Evolutionary conservation across 1,284 basidiomycete genomes (phyloP), one percentile per base, ranked within the genome.

Genomic region (Apiotrichum gamsii): DNA sequence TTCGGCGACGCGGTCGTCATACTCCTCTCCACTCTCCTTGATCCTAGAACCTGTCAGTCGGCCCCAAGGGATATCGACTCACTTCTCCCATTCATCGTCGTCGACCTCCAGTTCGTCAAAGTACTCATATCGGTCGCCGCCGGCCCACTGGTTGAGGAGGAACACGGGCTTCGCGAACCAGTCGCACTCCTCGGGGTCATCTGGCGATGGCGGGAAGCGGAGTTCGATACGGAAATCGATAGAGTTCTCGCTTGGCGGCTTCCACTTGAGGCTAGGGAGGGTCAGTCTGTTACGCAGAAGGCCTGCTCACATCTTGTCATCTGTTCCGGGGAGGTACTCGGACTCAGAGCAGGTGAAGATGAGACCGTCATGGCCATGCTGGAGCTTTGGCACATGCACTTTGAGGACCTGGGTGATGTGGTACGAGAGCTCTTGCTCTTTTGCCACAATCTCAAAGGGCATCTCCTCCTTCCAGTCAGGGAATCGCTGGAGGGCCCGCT

Each of bases 201-300:
- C 72, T 3, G 44, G 37, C 24, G 72, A 69, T 3, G 90, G 82
- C 2, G 94, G 91, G 68, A 98, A 99, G 30, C 89, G 82, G 16
- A 99, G 77, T 43, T 93, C 79, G 13, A 98, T 82, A 67, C 90
- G 90, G 76, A 98, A 98, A 72, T 99, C 95, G 64, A 98, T 87
- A 4, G 90, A 91, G 70, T 99, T 99, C 65, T 98, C 95, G 3
- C 85, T 87, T 3, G 95, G 91, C 1, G 94, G 93, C 72, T 99
- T 99, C 95, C 95, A 99, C 70, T 99, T 99, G 60, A 96, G 72
- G 56, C 25, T 28, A 11, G n/a, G n/a, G n/a, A n/a, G n/a, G n/a
- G n/a, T n/a, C n/a, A n/a, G n/a, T n/a, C n/a, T n/a, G n/a, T n/a
- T n/a, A n/a, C n/a, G n/a, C n/a, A n/a, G n/a, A n/a, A n/a, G n/a